Conservation (phyloP, 2,329 filamentous ascomycete genomes). For the Trichophyton mentagrophytes region DNA sequence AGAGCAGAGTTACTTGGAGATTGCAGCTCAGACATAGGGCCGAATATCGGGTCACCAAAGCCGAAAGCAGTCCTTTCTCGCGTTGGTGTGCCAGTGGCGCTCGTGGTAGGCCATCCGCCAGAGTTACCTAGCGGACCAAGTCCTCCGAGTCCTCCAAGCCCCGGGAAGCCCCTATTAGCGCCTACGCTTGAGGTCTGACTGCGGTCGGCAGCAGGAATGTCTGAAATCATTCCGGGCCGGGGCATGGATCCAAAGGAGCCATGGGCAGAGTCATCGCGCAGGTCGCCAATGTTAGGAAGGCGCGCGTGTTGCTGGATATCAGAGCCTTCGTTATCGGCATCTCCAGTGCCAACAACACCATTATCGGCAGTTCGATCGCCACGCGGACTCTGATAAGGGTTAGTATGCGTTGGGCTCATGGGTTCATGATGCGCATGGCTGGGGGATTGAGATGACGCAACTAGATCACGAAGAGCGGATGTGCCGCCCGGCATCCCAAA, state of each 20-base stretch:
- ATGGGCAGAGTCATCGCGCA: conserved; percentile 38
- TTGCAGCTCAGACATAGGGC: conserved; percentile 62
- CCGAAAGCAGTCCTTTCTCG: conserved; percentile 43
- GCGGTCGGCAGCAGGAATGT: conserved; percentile 59
- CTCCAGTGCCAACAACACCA: conserved; percentile 34
- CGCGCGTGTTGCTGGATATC: conserved; percentile 37
- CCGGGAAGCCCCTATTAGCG: conserved; percentile 51
- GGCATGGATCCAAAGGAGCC: conserved; percentile 44
- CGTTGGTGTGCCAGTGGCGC: conserved; percentile 61
- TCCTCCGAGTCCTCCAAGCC: conserved; percentile 39
- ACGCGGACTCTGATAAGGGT: conserved; percentile 78
- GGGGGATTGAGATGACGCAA: conserved; percentile 44
- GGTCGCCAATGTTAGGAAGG: conserved; percentile 41
- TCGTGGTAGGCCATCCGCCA: conserved; percentile 43
- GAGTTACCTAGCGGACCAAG: conserved; percentile 43
- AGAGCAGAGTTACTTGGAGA: conserved; percentile 30
- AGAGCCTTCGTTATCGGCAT: conserved; percentile 45
- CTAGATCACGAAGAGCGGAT: conserved; percentile 44
- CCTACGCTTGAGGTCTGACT: conserved; percentile 87
- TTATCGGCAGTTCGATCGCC: conserved; percentile 57
- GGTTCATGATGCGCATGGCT: conserved; percentile 48
- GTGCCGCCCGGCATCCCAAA: conserved; percentile 50
- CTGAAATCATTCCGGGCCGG: conserved; percentile 43
- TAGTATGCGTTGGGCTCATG: conserved; percentile 85
- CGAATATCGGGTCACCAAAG: conserved; percentile 55